Evolutionary conservation across 768 basidiomycete species (phyloP), one percentile per base, ranked within the genome.

Genomic region (Suillus variegatus): DNA sequence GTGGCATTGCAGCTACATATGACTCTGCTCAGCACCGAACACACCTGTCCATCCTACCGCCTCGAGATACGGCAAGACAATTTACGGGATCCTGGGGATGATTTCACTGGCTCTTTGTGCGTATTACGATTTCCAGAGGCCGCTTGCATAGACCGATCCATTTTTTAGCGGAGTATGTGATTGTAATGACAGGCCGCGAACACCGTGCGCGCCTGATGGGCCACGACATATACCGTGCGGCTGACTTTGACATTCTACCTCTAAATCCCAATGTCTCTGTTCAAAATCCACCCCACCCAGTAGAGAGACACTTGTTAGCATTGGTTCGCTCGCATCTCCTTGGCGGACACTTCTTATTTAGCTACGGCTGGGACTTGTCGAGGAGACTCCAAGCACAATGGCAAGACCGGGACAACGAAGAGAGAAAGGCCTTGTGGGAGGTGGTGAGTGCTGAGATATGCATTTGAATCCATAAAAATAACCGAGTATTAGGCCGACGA

Each of bases 181-280:
- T 99, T 68, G 82, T 97, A 47, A 83, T 98, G 67, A 97, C 94
- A 51, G 89, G 89, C 35, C 88, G 95, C 55, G 88, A 89, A 69
- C 86, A 89, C 41, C 87, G 86, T 68, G 92, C 91, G 16, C 85
- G 89, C 64, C 81, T 99, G 65, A 87, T 95, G 81, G 87, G 90
- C 4, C 88, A 97, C 67, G 89, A 96, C 66, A 82, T 99, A 71
- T 98, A 93, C 79, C 88, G 88, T 57, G 94, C 94, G 14, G 90
- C 91, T 25, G 92, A 95, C 73, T 99, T 94, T 76, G 91, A 94
- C 65, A 88, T 99, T 61, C 88, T 97, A 54, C 95, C 97, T 6
- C 80, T 99, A 56, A 88, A 91, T 65, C 86, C 89, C 25, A 83
- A 87, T 63, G 80, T 93, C 52, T 86, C 90, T 35, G 83, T 86